A percentile compares a stretch with the other conserved stretches of the same genome.
phyloP scores from a whole-genome alignment of 2,329 filamentous ascomycete genomes.

The Fusarium chuoi region DNA sequence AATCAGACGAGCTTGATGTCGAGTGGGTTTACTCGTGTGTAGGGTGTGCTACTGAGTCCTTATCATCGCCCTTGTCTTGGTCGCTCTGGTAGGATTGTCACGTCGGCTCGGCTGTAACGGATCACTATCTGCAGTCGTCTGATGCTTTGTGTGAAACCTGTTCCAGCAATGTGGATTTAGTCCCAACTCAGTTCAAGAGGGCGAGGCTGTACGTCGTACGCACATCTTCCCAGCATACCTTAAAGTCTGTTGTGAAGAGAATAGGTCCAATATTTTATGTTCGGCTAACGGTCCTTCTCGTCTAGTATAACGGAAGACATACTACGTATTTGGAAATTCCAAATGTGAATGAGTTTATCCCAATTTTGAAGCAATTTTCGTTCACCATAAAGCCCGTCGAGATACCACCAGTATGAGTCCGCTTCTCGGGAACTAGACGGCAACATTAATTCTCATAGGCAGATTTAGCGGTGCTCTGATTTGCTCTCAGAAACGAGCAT shows the following conservation, averaged over 20 bases:
- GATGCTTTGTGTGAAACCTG: not conserved
- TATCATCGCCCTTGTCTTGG: not conserved
- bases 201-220: not conserved
- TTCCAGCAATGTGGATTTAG: not conserved
- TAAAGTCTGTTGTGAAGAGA: not conserved
- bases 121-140: not conserved
- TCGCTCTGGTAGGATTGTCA: not conserved
- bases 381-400: not conserved
- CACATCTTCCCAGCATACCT: not conserved
- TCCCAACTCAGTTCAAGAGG: not conserved
- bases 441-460: conserved; percentile 11
- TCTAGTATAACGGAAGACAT: not conserved
- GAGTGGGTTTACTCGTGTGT: not conserved
- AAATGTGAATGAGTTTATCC: not conserved
- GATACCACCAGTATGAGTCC: not conserved
- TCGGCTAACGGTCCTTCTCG: no score
- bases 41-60: not conserved
- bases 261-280: not conserved
- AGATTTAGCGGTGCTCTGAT: conserved; percentile 31
- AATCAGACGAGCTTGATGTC: not conserved
- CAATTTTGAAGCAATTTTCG: not conserved
- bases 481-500: not conserved
- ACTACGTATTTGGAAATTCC: not conserved
- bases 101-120: not conserved
- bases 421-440: conserved; percentile 7